Percentiles rank a stretch among this genome's conserved stretches.
Conservation (phyloP, 495 filamentous ascomycete genomes). For the Pyrenula massariospora region DNA sequence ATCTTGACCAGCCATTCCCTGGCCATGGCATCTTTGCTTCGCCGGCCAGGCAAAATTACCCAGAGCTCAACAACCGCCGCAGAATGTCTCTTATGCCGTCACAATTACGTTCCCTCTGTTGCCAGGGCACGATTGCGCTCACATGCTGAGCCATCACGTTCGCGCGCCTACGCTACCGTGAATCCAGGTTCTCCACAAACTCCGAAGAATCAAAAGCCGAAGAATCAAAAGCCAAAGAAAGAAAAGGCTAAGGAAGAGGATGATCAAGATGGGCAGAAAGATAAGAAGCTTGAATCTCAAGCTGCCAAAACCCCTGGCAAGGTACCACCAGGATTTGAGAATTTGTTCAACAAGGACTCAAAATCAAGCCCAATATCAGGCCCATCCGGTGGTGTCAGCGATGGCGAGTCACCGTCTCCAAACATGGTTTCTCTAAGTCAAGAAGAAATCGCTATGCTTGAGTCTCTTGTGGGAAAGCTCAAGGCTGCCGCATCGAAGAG, state of each 20-base stretch:
- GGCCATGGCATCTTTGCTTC: slow-evolving; percentile 54
- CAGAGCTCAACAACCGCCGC: slow-evolving; percentile 45
- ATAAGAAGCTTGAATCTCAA: slow-evolving; percentile 21
- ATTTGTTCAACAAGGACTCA: slow-evolving; percentile 13
- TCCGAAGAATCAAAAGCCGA: slow-evolving; percentile 16
- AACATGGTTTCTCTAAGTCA: slow-evolving; percentile 23
- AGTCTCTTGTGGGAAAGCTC: slow-evolving; percentile 25
- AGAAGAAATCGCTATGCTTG: slow-evolving; percentile 25
- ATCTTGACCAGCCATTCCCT: slow-evolving; percentile 12
- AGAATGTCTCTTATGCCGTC: slow-evolving; percentile 29
- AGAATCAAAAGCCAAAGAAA: slow-evolving; percentile 11
- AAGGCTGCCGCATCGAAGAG: slow-evolving; percentile 33
- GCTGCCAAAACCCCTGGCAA: slow-evolving; percentile 15
- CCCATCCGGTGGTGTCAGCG: slow-evolving; percentile 19
- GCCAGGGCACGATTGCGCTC: slow-evolving; percentile 28
- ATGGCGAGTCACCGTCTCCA: slow-evolving; percentile 21
- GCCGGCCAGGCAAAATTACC: slow-evolving; percentile 53
- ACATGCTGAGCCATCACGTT: slow-evolving; percentile 31
- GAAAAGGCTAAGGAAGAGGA: slow-evolving; percentile 10
- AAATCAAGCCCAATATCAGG: slow-evolving; percentile 19
- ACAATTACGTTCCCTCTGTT: slow-evolving; percentile 21
- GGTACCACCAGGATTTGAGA: slow-evolving; percentile 12
- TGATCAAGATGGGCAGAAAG: slow-evolving; percentile 17
- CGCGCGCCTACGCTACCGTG: slow-evolving; percentile 43
- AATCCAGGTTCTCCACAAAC: slow-evolving; percentile 34